phyloP scores from a whole-genome alignment of 169 alveolate genomes.

The Amoebophrya sp. region DNA sequence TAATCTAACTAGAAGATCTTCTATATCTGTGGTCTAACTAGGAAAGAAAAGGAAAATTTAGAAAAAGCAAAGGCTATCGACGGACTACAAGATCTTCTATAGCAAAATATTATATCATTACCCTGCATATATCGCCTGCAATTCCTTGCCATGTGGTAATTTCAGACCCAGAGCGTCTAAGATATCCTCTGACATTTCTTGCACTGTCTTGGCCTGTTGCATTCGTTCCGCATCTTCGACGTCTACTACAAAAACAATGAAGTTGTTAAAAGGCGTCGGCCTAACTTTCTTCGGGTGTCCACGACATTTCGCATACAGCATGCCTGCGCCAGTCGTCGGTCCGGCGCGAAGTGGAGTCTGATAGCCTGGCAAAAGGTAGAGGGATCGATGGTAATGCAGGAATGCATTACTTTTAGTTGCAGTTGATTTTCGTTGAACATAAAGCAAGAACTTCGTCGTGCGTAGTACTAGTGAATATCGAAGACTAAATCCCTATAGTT shows the following conservation, averaged over 20 bases:
- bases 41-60: background rate
- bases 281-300: background rate
- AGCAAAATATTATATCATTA: background rate
- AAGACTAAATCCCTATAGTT: too few relatives aligned
- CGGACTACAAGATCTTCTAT: background rate
- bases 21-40: background rate
- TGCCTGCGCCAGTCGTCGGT: background rate
- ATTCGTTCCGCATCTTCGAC: constrained; percentile 8
- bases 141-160: background rate
- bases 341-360: background rate
- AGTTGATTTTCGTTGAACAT: too few relatives aligned
- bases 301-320: background rate
- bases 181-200: background rate
- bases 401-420: too few relatives aligned
- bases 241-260: background rate
- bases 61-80: background rate
- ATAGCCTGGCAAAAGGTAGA: too few relatives aligned
- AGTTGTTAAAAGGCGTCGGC: constrained; percentile 9
- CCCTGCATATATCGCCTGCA: background rate
- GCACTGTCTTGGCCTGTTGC: background rate
- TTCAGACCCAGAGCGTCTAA: background rate
- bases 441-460: too few relatives aligned
- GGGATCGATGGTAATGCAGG: too few relatives aligned
- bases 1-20: too few relatives aligned
- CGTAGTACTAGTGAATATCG: too few relatives aligned